Percentiles rank a stretch among this genome's conserved stretches.
These are phyloP conservation scores for Coemansia biformis DNA, from an alignment of 192 early-diverging fungal genomes.

Conservation along the genomic window DNA sequence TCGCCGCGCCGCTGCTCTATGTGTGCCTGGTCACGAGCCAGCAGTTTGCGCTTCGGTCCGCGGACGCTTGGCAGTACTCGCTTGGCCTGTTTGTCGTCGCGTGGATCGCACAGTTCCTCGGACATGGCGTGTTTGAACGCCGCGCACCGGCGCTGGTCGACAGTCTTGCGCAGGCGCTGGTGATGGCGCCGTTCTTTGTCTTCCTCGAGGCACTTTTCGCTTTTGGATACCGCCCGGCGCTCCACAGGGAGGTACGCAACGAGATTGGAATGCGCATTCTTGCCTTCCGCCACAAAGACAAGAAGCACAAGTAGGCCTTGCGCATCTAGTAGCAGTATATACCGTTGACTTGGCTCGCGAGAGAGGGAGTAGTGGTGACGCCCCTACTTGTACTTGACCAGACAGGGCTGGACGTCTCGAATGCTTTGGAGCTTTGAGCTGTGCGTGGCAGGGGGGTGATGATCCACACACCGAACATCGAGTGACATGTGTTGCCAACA, in stretches of 20 bases:
- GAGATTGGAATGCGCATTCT: slow-evolving; percentile 34
- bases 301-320: no score
- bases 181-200: slow-evolving; percentile 94
- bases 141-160: slow-evolving; percentile 83
- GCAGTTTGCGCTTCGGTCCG: slow-evolving; percentile 48
- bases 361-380: no score
- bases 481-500: no score
- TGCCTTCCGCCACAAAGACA: slow-evolving; percentile 22
- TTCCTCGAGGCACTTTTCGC: slow-evolving; percentile 79
- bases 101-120: slow-evolving; percentile 89
- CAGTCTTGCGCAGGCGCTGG: slow-evolving; percentile 80
- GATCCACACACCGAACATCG: no score
- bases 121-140: slow-evolving; percentile 82
- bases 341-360: no score
- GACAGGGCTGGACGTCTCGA: no score
- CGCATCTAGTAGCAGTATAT: no score
- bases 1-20: slow-evolving; percentile 60
- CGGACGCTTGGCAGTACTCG: slow-evolving; percentile 54
- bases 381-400: no score
- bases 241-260: slow-evolving; percentile 58
- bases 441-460: no score
- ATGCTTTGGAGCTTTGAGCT: no score
- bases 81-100: slow-evolving; percentile 59
- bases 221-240: slow-evolving; percentile 70
- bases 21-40: slow-evolving; percentile 62